Base-by-base conservation (phyloP, 2,329 filamentous ascomycete genomes). In the Colletotrichum viniferum region DNA sequence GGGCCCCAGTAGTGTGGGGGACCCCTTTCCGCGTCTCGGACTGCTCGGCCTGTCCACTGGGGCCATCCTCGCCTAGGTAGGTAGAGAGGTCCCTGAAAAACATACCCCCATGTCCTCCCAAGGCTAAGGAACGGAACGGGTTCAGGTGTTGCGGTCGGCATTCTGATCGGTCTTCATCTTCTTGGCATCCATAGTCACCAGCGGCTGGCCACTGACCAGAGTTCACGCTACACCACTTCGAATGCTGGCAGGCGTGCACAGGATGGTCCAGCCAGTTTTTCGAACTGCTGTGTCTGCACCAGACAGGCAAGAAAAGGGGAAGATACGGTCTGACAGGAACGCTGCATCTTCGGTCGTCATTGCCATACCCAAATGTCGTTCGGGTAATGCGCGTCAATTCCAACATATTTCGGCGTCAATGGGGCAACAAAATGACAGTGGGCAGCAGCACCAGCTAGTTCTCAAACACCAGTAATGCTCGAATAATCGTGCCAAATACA, bases 371-470 rank as follows among this genome's bases (percentile, higher is more conserved):
- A 9, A 14, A n/a, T 32, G 73, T 76, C 60, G 69, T 64, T 73
- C 63, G 56, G 56, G 69, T 52, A 63, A 73, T 24, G 34, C 36
- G 69, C 36, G 24, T 34, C 58, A 76, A 73, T 73, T 73, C 73
- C 69, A 73, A 63, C 48, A n/a, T 36, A 13, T 58, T 63, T 64
- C 48, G 38, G 58, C 28, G 73, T 76, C 64, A 68, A 73, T 73
- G 48, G 73, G 69, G 69, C 73, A 76, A 76, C 70, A 61, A 75
- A 38, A 76, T 76, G 73, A 73, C 48, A 9, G 32, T 34, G 63
- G 34, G 58, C 48, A 58, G 63, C 38, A 63, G 36, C 36, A 58
- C 24, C 38, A 60, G 60, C 58, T 24, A 52, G 28, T 36, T 28
- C 16, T 5, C 34, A 14, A 60, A n/a, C 36, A 10, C 30, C 56